Evolutionary conservation across 2,329 filamentous ascomycete species (phyloP).

Genomic region (Sporothrix globosa): DNA sequence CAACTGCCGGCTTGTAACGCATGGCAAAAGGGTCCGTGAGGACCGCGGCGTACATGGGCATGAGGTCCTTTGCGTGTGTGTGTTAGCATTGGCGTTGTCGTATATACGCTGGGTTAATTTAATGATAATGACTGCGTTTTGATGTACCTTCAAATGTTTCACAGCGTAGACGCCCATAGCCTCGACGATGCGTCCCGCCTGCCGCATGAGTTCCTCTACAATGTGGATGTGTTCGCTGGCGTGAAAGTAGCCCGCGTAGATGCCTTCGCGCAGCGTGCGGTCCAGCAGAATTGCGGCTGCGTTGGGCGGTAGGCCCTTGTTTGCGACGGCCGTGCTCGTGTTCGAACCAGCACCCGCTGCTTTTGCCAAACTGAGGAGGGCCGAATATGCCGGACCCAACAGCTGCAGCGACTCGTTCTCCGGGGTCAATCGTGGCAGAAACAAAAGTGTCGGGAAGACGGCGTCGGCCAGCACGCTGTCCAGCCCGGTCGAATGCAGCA

Average conservation of each 20-base stretch:
- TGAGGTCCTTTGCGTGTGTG: constrained; percentile 56
- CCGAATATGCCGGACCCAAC: constrained; percentile 66
- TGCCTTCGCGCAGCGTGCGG: constrained; percentile 58
- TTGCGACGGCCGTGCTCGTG: not conserved
- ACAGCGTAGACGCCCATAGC: constrained; percentile 64
- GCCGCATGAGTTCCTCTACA: constrained; percentile 58
- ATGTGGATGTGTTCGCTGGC: constrained; percentile 62
- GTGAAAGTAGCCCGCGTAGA: constrained; percentile 61
- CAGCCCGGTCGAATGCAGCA: constrained; percentile 58
- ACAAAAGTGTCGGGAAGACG: constrained; percentile 71
- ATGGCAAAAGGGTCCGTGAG: constrained; percentile 70
- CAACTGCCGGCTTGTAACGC: constrained; percentile 57
- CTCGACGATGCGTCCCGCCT: constrained; percentile 55
- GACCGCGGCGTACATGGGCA: constrained; percentile 67
- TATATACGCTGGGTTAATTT: not conserved
- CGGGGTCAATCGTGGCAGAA: constrained; percentile 75
- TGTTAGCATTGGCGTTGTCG: not conserved
- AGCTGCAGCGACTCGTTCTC: constrained; percentile 69
- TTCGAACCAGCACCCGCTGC: constrained; percentile 33
- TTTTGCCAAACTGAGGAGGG: constrained; percentile 61
- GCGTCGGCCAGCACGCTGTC: constrained; percentile 69
- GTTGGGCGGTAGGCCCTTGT: constrained; percentile 37
- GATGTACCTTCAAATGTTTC: constrained; percentile 66
- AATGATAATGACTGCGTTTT: not conserved
- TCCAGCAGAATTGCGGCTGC: constrained; percentile 49